Percentiles rank a stretch among this genome's conserved stretches.
phyloP scores from a whole-genome alignment of 2,329 filamentous ascomycete genomes.

The Aspergillus ochraceus region DNA sequence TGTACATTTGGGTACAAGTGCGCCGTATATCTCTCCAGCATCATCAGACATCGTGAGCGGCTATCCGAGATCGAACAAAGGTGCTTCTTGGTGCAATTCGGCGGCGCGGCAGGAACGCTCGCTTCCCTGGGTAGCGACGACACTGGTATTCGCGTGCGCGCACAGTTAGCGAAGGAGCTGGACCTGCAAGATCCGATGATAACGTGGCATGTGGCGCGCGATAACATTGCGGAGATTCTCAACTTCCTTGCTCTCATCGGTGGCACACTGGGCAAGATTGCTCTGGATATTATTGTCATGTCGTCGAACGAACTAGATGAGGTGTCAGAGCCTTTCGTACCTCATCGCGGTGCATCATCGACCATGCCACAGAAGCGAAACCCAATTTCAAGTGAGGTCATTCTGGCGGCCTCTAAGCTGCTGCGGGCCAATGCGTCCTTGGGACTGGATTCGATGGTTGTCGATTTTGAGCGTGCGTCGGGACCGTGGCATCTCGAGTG shows the following conservation, averaged over 20 bases:
- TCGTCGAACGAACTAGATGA: conserved; percentile 57
- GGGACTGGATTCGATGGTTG: conserved; percentile 58
- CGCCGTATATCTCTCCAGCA: conserved; percentile 54
- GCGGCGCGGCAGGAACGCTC: conserved; percentile 57
- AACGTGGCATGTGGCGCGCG: conserved; percentile 59
- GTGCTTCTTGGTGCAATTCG: conserved; percentile 56
- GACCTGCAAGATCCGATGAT: conserved; percentile 52
- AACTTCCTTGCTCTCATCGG: conserved; percentile 57
- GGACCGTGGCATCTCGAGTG: conserved; percentile 62
- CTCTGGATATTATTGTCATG: conserved; percentile 59
- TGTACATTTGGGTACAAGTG: conserved; percentile 61
- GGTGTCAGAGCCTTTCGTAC: conserved; percentile 57
- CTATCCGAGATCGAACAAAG: conserved; percentile 49
- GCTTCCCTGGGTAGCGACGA: conserved; percentile 53
- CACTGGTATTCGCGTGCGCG: conserved; percentile 51
- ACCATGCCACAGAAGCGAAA: conserved; percentile 63
- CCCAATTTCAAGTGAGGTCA: conserved; percentile 58
- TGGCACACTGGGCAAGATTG: conserved; percentile 56
- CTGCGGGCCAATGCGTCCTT: conserved; percentile 54
- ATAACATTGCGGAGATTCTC: conserved; percentile 54
- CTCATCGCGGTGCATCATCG: conserved; percentile 55
- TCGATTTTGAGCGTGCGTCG: conserved; percentile 58
- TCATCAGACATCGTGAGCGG: conserved; percentile 51
- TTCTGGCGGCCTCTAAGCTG: conserved; percentile 56
- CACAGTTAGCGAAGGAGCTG: conserved; percentile 51